Evolutionary conservation across 768 basidiomycete species (phyloP), one percentile per base, ranked within the genome.

Genomic region (Lactifluus echinatus): DNA sequence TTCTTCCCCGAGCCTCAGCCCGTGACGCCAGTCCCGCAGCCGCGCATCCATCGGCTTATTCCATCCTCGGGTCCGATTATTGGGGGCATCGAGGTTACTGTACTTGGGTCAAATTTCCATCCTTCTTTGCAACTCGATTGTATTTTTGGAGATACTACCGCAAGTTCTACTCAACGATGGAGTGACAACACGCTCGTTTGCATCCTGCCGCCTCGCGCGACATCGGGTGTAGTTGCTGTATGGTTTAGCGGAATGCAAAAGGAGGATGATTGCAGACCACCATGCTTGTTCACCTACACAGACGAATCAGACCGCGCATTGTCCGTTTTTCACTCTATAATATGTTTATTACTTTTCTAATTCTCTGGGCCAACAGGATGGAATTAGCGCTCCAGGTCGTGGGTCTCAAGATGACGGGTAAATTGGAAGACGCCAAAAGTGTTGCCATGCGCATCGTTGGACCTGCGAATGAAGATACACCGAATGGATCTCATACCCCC

Each of bases 341-440:
- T 14, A 23, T n/a, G 26, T 50, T 51, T 52, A 21, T 23, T 46
- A 44, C 28, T 17, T n/a, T 50, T 17, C 56, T 63, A 8, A 67
- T 58, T 31, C 50, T 10, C 36, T 2, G 40, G 21, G 31, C 10
- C 15, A 51, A 37, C 64, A 94, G 91, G 63, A 94, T 97, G 91
- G 94, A 95, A 69, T 81, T 96, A 53, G 93, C 93, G 50, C 76
- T 97, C 3, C 93, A 95, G 67, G 92, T 95, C 14, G 93, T 97
- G 17, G 94, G 94, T 0, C 74, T 96, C 61, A 93, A 95, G 75
- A 94, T 96, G 90, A 95, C 93, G 0, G 93, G 93, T 47, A 89
- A 93, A 66, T 84, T 95, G 28, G 92, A 94, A 64, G 90, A 93
- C 53, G 93, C 93, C 2, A 87, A 89, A 70, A 89, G 92, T 56